A percentile compares a stretch with the other conserved stretches of the same genome.
These are phyloP conservation scores for Gossypium davidsonii DNA, from an alignment of 441 rosid species.

Conservation along the genomic window DNA sequence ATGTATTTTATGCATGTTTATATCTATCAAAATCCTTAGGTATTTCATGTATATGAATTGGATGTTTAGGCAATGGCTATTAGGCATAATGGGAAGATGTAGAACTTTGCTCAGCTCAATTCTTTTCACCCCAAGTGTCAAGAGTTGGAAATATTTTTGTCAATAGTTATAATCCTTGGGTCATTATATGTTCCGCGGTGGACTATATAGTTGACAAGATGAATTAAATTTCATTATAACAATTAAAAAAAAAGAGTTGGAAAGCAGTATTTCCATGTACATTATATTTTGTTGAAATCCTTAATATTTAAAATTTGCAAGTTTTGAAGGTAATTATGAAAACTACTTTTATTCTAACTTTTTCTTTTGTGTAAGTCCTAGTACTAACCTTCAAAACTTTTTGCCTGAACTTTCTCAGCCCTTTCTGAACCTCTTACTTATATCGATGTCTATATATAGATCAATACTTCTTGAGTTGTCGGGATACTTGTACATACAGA, in stretches of 20 bases:
- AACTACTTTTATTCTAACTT: not conserved
- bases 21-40: not conserved
- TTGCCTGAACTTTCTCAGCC: no score
- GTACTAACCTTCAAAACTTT: not conserved
- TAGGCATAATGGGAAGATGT: not conserved
- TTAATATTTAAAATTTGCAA: not conserved
- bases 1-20: slow-evolving; percentile 15
- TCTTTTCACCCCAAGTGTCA: not conserved
- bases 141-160: not conserved
- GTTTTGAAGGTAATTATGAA: not conserved
- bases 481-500: not conserved
- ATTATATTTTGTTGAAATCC: not conserved
- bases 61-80: not conserved
- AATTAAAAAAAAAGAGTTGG: not conserved
- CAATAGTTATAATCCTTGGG: no score
- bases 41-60: slow-evolving; percentile 1
- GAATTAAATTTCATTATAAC: not conserved
- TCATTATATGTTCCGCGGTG: no score
- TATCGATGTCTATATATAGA: not conserved
- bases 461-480: not conserved
- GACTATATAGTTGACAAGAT: not conserved
- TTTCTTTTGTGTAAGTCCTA: not conserved
- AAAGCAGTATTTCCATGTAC: not conserved
- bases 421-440: not conserved
- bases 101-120: not conserved